Base-by-base conservation (phyloP, 1,284 basidiomycete genomes). In the Cryptococcus wingfieldii region DNA sequence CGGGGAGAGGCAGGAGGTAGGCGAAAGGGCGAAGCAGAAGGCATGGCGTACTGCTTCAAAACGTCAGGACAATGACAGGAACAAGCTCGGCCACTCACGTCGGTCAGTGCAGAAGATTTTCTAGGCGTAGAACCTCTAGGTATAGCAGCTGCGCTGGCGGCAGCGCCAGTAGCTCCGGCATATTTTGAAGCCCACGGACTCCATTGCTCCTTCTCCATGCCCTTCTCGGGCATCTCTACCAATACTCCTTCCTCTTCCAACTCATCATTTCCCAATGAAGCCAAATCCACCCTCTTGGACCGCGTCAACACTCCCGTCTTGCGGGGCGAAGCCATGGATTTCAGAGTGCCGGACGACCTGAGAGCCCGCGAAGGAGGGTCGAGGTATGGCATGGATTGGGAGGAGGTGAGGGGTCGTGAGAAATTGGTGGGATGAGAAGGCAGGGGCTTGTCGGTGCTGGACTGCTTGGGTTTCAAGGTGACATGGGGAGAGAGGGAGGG, bases 321-420 rank as follows among this genome's bases (percentile, higher is more conserved):
- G 49, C 47, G 50, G 9, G 58, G 52, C 13, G 53, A 49, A 37
- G 47, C 25, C 5, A 25, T 28, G 18, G 38, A 41, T 16, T 50
- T 38, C 18, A 28, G 13, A n/a, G 8, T 28, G 34, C 43, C n/a
- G 7, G 57, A 51, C 7, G 60, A 55, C 2, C 49, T 54, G n/a
- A 74, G 59, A 8, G 65, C 42, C 19, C 43, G 38, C 19, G 57
- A 52, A 4, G 72, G 70, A 0, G 70, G 70, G 59, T 74, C 72
- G 25, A 72, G 65, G 49, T 74, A 74, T 7, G 69, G 60, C 68
- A 68, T 70, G 4, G 61, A 64, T 31, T 61, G 57, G 2, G 68
- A 70, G n/a, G 50, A 53, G 10, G 62, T 46, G 2, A 68, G 50
- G 1, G 66, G 65, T 49, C 66, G 45, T 7, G 67, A 69, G 53